Evolutionary conservation across 257 asterid genomes (phyloP).

Genomic region (Oldenlandia corymbosa): DNA sequence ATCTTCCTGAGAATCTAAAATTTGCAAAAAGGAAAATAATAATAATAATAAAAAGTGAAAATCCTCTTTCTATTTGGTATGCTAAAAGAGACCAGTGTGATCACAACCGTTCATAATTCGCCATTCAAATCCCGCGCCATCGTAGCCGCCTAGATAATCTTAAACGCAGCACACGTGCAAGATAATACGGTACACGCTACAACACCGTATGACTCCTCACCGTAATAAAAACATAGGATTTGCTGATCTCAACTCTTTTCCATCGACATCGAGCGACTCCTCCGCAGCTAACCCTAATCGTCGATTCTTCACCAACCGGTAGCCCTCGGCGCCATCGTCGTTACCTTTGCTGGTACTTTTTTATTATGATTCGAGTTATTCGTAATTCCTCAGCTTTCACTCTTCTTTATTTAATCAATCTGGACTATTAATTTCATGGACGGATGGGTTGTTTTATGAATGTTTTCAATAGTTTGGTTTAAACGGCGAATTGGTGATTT

Average conservation of each 20-base stretch:
- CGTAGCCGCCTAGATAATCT: background rate
- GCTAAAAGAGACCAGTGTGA: too few species aligned
- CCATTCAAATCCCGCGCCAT: background rate
- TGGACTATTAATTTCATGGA: too few species aligned
- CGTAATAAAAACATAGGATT: background rate
- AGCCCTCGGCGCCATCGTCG: constrained; percentile 15
- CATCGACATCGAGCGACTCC: too few species aligned
- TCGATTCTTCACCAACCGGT: background rate
- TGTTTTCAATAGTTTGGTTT: too few species aligned
- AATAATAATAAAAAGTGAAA: too few species aligned
- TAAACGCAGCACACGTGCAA: background rate
- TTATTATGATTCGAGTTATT: background rate
- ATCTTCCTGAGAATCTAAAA: too few species aligned
- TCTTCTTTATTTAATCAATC: background rate
- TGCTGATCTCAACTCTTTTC: background rate
- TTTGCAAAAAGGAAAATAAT: too few species aligned
- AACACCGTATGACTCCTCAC: background rate
- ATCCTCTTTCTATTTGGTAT: too few species aligned
- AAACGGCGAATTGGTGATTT: background rate
- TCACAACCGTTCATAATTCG: too few species aligned
- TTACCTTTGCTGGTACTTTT: constrained; percentile 9
- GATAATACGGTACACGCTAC: background rate
- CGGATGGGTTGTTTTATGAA: too few species aligned
- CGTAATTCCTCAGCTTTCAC: background rate
- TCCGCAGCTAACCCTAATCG: constrained; percentile 24